Evolutionary conservation across 129 eudicot species (phyloP), one percentile per base, ranked within the genome.

Genomic region (Lonicera japonica): DNA sequence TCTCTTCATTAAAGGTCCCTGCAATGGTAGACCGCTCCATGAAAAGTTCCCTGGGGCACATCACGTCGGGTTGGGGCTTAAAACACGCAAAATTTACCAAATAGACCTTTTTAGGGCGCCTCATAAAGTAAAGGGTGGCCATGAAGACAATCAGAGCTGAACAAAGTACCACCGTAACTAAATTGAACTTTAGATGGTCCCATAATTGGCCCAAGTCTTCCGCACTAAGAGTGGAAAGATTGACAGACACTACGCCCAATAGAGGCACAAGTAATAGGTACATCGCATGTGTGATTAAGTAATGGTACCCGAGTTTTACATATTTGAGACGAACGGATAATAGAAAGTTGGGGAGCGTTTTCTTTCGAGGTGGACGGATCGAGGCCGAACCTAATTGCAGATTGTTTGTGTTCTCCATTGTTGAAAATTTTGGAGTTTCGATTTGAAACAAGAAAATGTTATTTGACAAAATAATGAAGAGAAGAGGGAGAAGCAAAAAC

Each of bases 261-360:
- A 86, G 20, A 13, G 97, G 95, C 25, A 70, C 16, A 10, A 87
- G 54, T 3, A 83, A 22, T 5, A 87, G 73, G 73, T 83, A 87
- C 90, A 90, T 86, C 11, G 75, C 91, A 36, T 90, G 79, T 24
- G 88, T 65, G 24, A 90, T 86, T 19, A 90, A 63, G 70, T 86
- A 83, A 23, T 90, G 91, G 80, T 83, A 90, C 8, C 97, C 97
- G 21, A 90, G 79, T 67, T 90, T 90, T 23, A 90, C 95, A 57
- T 90, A 86, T 60, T 90, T 90, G 25, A 90, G 86, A 60, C 61
- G 73, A 0, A 90, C 80, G 0, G 97, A 86, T 4, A 72, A 59
- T 17, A 81, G 82, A 54, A 89, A 82, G 65, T 89, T 82, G 0
- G 95, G 96, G 59, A 89, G 87, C 5, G 63, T 67, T 8, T 29